Conservation (phyloP, 2,329 filamentous ascomycete genomes). For the Rutstroemia sp. region DNA sequence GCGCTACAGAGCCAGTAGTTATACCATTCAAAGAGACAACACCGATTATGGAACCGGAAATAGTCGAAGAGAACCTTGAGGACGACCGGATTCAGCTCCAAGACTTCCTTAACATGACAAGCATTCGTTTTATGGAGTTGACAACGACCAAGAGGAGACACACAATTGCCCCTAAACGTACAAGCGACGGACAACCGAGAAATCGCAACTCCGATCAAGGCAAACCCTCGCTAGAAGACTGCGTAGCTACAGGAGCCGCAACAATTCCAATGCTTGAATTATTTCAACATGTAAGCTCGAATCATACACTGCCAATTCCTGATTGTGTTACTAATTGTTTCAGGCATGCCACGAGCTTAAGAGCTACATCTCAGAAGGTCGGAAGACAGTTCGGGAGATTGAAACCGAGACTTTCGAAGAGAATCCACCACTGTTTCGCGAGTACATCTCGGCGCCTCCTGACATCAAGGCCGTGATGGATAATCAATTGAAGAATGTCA, state of each 20-base stretch:
- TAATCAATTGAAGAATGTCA: conserved; percentile 95
- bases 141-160: conserved; percentile 92
- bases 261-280: conserved; percentile 89
- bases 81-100: conserved; percentile 71
- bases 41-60: conserved; percentile 41
- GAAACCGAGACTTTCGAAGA: conserved; percentile 83
- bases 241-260: conserved; percentile 82
- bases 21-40: conserved; percentile 35
- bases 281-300: conserved; percentile 69
- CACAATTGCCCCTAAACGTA: conserved; percentile 57
- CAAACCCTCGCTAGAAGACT: conserved; percentile 58
- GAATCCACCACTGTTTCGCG: conserved; percentile 83
- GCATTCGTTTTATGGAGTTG: conserved; percentile 96
- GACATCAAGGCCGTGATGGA: conserved; percentile 86
- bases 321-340: conserved; percentile 24
- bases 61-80: conserved; percentile 29
- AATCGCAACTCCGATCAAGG: conserved; percentile 30
- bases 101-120: conserved; percentile 90
- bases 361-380: conserved; percentile 90
- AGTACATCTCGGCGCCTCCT: conserved; percentile 79
- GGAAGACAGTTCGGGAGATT: conserved; percentile 82
- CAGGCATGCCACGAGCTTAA: conserved; percentile 88
- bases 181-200: conserved; percentile 28
- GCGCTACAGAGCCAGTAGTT: conserved; percentile 32
- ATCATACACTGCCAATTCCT: not conserved